These are phyloP conservation scores for Syncephalastrum sp. DNA, from an alignment of 371 early-diverging fungal genomes.

Conservation along the genomic window DNA sequence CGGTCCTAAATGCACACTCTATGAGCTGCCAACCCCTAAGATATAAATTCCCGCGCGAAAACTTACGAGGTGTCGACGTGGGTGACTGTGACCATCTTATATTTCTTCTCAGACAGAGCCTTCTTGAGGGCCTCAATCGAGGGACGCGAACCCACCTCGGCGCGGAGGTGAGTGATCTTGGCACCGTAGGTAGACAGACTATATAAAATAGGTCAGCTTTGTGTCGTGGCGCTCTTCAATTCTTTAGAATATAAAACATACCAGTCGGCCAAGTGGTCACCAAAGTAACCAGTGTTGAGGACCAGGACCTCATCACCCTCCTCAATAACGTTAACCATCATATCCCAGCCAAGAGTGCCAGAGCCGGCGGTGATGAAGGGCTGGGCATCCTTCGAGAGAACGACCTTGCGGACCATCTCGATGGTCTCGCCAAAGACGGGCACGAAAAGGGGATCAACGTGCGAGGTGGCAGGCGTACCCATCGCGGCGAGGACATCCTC, in stretches of 20 bases:
- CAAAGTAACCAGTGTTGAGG: slow-evolving; percentile 93
- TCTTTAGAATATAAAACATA: slow-evolving; percentile 24
- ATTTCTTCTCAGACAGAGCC: slow-evolving; percentile 56
- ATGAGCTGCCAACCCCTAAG: neutral
- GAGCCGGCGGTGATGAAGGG: slow-evolving; percentile 95
- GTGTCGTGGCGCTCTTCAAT: neutral
- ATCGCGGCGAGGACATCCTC: slow-evolving; percentile 84
- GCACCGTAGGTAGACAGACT: slow-evolving; percentile 89
- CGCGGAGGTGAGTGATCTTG: slow-evolving; percentile 74
- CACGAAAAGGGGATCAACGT: slow-evolving; percentile 90
- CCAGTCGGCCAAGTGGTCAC: slow-evolving; percentile 94
- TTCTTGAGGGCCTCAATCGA: slow-evolving; percentile 57
- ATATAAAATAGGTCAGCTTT: slow-evolving; percentile 2
- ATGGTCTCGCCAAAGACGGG: slow-evolving; percentile 84
- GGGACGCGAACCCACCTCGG: slow-evolving; percentile 67
- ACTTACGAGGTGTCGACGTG: slow-evolving; percentile 94
- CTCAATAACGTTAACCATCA: slow-evolving; percentile 89
- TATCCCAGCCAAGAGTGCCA: slow-evolving; percentile 95
- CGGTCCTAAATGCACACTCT: slow-evolving; percentile 49
- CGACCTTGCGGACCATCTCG: slow-evolving; percentile 80
- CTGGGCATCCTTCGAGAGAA: slow-evolving; percentile 82
- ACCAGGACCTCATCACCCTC: slow-evolving; percentile 88
- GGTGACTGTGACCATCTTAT: slow-evolving; percentile 88
- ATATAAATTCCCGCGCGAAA: neutral
- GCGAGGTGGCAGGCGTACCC: slow-evolving; percentile 90